phyloP scores from a whole-genome alignment of 768 basidiomycete species.

The Lentinula sp. region DNA sequence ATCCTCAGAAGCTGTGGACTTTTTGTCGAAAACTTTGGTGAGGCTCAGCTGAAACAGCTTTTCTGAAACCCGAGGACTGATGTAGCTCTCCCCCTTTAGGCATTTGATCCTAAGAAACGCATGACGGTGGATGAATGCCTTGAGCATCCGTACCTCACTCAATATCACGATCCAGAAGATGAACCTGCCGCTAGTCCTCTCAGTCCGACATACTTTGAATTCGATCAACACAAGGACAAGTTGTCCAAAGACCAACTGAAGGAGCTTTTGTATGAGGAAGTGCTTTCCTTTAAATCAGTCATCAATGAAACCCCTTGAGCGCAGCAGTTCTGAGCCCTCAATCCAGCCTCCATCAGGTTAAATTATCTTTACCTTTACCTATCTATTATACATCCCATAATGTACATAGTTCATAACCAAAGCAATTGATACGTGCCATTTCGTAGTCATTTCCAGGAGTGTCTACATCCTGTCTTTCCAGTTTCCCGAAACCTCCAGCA shows the following conservation, averaged over 20 bases:
- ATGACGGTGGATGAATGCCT: constrained; percentile 80
- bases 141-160: constrained; percentile 73
- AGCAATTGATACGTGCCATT: background rate
- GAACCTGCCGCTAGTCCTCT: constrained; percentile 78
- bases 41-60: constrained; percentile 7
- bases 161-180: constrained; percentile 87
- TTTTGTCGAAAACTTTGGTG: constrained; percentile 66
- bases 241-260: constrained; percentile 78
- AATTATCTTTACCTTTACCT: background rate
- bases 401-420: background rate
- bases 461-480: too few relatives aligned
- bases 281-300: constrained; percentile 65
- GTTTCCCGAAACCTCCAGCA: too few relatives aligned
- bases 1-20: constrained; percentile 65
- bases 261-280: constrained; percentile 79
- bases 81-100: constrained; percentile 27
- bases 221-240: constrained; percentile 76
- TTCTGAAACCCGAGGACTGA: background rate
- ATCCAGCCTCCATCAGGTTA: background rate
- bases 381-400: background rate
- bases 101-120: constrained; percentile 85
- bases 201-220: constrained; percentile 84
- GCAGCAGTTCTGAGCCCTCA: background rate
- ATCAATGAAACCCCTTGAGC: constrained; percentile 31
- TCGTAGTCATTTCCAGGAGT: background rate